Evolutionary conservation across 108 stramenopile genomes (phyloP).

Genomic region (Nitzschia sp.): DNA sequence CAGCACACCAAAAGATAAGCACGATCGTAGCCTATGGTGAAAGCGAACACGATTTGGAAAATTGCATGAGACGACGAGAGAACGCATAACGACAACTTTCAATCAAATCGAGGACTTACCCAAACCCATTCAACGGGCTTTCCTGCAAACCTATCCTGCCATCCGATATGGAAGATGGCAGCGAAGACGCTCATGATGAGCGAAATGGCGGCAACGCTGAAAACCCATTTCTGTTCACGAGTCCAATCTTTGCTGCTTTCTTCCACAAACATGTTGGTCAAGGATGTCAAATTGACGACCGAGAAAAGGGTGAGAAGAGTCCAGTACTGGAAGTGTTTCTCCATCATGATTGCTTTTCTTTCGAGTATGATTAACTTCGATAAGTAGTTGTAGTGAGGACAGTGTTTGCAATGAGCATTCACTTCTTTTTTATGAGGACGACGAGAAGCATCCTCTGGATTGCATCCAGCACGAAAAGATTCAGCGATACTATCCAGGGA

Average conservation of each 20-base stretch:
- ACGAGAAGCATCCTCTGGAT: no score
- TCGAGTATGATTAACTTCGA: no score
- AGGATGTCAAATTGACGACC: constrained; percentile 9
- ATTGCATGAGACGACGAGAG: background rate
- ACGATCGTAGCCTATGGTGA: constrained; percentile 3
- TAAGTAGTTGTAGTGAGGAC: no score
- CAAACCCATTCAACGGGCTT: background rate
- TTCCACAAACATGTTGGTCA: background rate
- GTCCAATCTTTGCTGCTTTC: background rate
- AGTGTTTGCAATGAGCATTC: no score
- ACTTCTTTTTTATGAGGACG: no score
- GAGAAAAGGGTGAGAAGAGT: constrained; percentile 16
- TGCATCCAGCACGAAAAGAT: no score
- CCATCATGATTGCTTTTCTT: constrained; percentile 10
- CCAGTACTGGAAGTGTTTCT: constrained; percentile 14
- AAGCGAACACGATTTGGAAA: background rate
- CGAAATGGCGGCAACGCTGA: constrained; percentile 5
- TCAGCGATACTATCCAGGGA: no score
- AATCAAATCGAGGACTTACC: background rate
- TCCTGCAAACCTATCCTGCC: background rate
- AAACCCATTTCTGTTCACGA: constrained; percentile 9
- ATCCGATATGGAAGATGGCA: background rate
- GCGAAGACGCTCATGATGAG: background rate
- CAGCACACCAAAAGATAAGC: constrained; percentile 14
- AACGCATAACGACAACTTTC: background rate